Evolutionary conservation across 1,139 yeast genomes (phyloP).

Genomic region (Yarrowia galli): DNA sequence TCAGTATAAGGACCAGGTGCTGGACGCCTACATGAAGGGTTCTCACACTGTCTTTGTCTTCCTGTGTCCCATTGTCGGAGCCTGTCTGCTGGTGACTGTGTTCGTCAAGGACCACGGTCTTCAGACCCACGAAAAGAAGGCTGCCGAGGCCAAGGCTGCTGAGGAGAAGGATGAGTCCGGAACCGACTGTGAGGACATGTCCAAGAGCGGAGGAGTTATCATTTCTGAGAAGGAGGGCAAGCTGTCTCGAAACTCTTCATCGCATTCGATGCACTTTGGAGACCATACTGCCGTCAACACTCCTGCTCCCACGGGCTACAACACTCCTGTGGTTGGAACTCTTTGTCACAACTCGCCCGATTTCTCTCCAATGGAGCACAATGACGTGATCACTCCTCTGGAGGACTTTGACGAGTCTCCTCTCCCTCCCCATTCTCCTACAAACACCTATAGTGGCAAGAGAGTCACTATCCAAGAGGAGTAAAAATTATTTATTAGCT

Average conservation of each 20-base stretch:
- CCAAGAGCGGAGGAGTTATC: not conserved
- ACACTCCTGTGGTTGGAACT: slow-evolving; percentile 29
- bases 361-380: not conserved
- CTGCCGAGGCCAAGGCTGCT: not conserved
- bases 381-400: slow-evolving; percentile 12
- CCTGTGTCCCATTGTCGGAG: slow-evolving; percentile 27
- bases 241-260: slow-evolving; percentile 8
- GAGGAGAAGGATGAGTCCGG: not conserved
- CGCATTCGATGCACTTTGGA: slow-evolving; percentile 18
- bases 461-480: slow-evolving; percentile 25
- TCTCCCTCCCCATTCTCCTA: slow-evolving; percentile 3
- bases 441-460: not conserved
- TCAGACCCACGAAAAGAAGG: slow-evolving; percentile 28
- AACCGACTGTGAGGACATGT: slow-evolving; percentile 9
- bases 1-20: slow-evolving; percentile 12
- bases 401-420: slow-evolving; percentile 4
- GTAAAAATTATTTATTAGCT: slow-evolving; percentile 32
- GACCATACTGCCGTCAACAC: slow-evolving; percentile 36
- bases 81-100: slow-evolving; percentile 32
- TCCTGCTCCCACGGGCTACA: slow-evolving; percentile 32
- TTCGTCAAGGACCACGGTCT: slow-evolving; percentile 36
- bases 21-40: slow-evolving; percentile 37
- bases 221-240: slow-evolving; percentile 18
- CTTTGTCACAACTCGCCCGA: slow-evolving; percentile 33
- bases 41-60: slow-evolving; percentile 32